Evolutionary conservation across 2,329 filamentous ascomycete genomes (phyloP).

Genomic region (Curvularia sp.): DNA sequence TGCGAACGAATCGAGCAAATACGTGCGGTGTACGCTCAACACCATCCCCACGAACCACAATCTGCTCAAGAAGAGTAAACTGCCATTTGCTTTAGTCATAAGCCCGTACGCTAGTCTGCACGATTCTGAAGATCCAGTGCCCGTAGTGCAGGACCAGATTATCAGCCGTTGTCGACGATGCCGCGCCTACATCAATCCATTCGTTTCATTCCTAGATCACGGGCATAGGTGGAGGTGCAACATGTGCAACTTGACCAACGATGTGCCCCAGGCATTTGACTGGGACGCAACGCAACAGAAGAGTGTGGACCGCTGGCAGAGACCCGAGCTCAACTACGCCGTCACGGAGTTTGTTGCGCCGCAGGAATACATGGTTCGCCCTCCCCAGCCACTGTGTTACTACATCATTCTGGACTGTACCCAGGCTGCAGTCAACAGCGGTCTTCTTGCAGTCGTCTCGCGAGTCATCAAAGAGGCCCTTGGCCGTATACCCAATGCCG

Average conservation of each 20-base stretch:
- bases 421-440: constrained; percentile 75
- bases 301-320: constrained; percentile 88
- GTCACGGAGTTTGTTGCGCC: constrained; percentile 97
- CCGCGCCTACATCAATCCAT: constrained; percentile 94
- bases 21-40: constrained; percentile 93
- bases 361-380: constrained; percentile 99
- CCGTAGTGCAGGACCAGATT: constrained; percentile 93
- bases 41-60: constrained; percentile 91
- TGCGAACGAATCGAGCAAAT: constrained; percentile 92
- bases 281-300: constrained; percentile 95
- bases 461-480: constrained; percentile 94
- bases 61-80: constrained; percentile 90
- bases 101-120: constrained; percentile 94
- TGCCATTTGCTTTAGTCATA: constrained; percentile 94
- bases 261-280: constrained; percentile 98
- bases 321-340: constrained; percentile 92
- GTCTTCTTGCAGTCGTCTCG: constrained; percentile 88
- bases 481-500: constrained; percentile 97
- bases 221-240: constrained; percentile 99
- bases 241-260: constrained; percentile 99
- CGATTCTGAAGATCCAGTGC: constrained; percentile 88
- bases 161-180: constrained; percentile 96
- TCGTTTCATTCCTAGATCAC: constrained; percentile 91
- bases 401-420: constrained; percentile 40
- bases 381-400: constrained; percentile 75